Conservation (phyloP, 176 grass and related monocot genomes). For the Triticum urartu region DNA sequence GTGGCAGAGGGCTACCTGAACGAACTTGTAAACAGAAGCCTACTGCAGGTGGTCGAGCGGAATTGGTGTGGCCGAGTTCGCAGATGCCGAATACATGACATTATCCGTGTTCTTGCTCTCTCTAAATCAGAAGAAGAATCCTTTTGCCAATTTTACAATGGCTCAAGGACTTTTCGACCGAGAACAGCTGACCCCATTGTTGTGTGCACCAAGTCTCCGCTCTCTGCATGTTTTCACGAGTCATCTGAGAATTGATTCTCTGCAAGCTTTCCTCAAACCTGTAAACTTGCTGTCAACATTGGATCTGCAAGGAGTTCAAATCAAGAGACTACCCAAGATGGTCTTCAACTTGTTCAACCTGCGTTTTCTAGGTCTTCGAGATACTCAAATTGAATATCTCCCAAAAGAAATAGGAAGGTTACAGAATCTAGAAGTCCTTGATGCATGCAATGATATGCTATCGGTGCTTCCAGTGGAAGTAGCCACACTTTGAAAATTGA, state of each 20-base stretch:
- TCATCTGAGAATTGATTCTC: background rate
- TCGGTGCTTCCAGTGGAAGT: background rate
- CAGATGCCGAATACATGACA: background rate
- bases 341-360: slow-evolving; percentile 13
- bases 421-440: slow-evolving; percentile 26
- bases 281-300: background rate
- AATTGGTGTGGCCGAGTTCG: background rate
- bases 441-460: background rate
- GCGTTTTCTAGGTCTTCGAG: slow-evolving; percentile 9
- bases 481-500: background rate
- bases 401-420: slow-evolving; percentile 31
- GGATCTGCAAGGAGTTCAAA: background rate
- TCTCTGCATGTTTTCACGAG: background rate
- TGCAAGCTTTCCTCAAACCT: background rate
- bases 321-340: background rate
- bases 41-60: background rate
- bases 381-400: background rate
- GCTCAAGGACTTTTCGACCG: accelerated
- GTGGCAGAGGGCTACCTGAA: background rate
- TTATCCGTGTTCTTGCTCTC: background rate
- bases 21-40: background rate
- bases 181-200: background rate
- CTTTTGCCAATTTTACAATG: background rate
- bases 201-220: background rate
- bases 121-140: background rate